phyloP scores from a whole-genome alignment of 225 moss, liverwort and hornwort species.

The Physcomitrellopsis africana region DNA sequence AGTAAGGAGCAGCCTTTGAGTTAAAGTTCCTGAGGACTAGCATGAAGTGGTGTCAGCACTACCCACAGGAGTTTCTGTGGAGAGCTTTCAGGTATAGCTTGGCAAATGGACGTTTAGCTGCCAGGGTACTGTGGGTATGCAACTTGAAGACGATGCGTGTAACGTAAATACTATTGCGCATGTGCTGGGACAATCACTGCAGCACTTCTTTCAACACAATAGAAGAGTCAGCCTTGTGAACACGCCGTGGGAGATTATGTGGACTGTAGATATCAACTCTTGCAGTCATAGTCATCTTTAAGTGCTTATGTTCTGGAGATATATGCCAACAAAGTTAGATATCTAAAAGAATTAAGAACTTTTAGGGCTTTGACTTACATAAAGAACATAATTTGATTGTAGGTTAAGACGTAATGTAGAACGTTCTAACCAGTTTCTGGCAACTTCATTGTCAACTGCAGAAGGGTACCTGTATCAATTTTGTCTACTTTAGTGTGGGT shows the following conservation, averaged over 20 bases:
- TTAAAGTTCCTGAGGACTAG: slow-evolving; percentile 5
- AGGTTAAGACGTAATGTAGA: background rate
- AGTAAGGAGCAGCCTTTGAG: slow-evolving; percentile 31
- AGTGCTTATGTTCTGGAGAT: background rate
- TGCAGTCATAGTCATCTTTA: background rate
- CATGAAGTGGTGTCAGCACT: slow-evolving; percentile 20
- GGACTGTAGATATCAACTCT: background rate
- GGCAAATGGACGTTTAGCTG: slow-evolving; percentile 14
- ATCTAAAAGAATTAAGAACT: too few relatives aligned
- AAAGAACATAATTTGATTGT: background rate
- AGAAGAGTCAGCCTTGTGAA: background rate
- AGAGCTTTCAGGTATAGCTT: slow-evolving; percentile 21
- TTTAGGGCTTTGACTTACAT: background rate
- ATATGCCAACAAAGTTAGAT: background rate
- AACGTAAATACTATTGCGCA: slow-evolving; percentile 9
- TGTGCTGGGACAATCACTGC: background rate
- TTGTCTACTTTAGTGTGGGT: background rate
- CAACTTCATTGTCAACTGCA: background rate
- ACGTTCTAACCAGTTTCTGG: background rate
- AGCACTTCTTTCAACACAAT: background rate
- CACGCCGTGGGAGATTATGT: too few relatives aligned
- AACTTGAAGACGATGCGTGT: slow-evolving; percentile 20
- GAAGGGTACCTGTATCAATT: background rate
- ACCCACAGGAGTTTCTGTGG: slow-evolving; percentile 17
- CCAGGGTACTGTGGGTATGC: slow-evolving; percentile 22